Evolutionary conservation across 305 asterid species (phyloP).

Genomic region (Galium porrigens): DNA sequence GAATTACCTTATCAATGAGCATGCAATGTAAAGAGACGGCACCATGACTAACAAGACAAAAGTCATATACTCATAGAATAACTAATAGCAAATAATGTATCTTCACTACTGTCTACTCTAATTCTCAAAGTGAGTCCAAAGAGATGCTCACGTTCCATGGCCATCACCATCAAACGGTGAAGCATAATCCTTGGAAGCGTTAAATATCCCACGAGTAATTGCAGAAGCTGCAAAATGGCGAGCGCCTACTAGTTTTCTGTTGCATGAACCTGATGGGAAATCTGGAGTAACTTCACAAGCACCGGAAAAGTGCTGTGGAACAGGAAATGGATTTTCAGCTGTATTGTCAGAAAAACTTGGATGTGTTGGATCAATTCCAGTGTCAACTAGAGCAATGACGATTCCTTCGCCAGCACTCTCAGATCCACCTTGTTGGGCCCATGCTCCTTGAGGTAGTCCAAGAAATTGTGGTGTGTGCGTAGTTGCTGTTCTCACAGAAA

Average conservation of each 20-base stretch:
- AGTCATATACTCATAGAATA: not conserved
- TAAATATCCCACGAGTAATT: conserved; percentile 88
- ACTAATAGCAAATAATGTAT: not conserved
- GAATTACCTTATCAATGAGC: not conserved
- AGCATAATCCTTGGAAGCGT: conserved; percentile 83
- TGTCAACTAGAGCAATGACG: conserved; percentile 84
- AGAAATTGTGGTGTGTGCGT: conserved; percentile 91
- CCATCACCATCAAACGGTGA: conserved; percentile 95
- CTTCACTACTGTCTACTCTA: not conserved
- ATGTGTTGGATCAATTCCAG: conserved; percentile 88
- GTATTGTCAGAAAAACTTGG: conserved; percentile 69
- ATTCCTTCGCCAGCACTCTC: conserved; percentile 93
- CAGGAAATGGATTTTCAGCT: conserved; percentile 56
- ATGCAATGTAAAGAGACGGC: not conserved
- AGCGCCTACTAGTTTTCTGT: conserved; percentile 89
- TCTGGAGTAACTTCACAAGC: conserved; percentile 92
- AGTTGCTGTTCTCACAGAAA: conserved; percentile 70
- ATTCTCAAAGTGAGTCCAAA: not conserved
- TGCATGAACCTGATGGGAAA: conserved; percentile 96
- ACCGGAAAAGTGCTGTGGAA: conserved; percentile 77
- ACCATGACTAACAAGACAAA: not conserved
- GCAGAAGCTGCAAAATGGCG: conserved; percentile 99
- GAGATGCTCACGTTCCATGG: conserved; percentile 83
- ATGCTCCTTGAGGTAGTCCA: conserved; percentile 90
- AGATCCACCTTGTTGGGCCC: conserved; percentile 83